Evolutionary conservation across 2,329 filamentous ascomycete genomes (phyloP), one percentile per base, ranked within the genome.

Genomic region (Arthrinium puccinioides): DNA sequence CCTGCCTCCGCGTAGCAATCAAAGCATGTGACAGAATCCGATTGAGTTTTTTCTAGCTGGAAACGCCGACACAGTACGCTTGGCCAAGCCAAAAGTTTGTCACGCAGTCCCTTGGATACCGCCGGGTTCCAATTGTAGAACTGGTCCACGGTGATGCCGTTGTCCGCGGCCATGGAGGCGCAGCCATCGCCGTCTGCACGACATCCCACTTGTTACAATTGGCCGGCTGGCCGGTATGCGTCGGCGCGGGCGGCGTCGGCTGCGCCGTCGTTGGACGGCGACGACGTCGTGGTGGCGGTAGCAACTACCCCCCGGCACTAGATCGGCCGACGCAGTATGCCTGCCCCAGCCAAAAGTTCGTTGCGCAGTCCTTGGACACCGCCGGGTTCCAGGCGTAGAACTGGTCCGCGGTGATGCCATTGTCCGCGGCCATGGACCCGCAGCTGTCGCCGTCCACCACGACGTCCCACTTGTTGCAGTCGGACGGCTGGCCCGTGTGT

Each of bases 121-220:
- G 44, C 45, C 3, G 45, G 49, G 39, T 51, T 43, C 44, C 41
- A 45, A 9, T 30, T 32, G 36, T 33, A 36, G 37, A 48, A 48
- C 23, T 25, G 9, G 9, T 25, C 9, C 13, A 13, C 13, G 23
- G 9, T 25, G 23, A 25, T 25, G 23, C 23, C 23, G 23, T 25
- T 9, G 9, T 25, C 23, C 8, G 23, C 23, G 9, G 23, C 23
- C 13, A 25, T 13, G 9, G 23, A 25, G 13, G 23, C 23, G 23
- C 23, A 25, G 13, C 9, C 8, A 13, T 25, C 23, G 13, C 23
- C 23, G 23, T 25, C 23, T 13, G 13, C 23, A 25, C 23, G 9
- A 25, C 23, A 13, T 25, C 9, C 23, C 23, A 25, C 13, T 8
- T 13, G 13, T 25, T 25, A 13, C 23, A 25, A 25, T 25, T 25